Percentiles rank a stretch among this genome's conserved stretches.
phyloP scores from a whole-genome alignment of 345 rosid species.

The Melaleuca quinquenervia region DNA sequence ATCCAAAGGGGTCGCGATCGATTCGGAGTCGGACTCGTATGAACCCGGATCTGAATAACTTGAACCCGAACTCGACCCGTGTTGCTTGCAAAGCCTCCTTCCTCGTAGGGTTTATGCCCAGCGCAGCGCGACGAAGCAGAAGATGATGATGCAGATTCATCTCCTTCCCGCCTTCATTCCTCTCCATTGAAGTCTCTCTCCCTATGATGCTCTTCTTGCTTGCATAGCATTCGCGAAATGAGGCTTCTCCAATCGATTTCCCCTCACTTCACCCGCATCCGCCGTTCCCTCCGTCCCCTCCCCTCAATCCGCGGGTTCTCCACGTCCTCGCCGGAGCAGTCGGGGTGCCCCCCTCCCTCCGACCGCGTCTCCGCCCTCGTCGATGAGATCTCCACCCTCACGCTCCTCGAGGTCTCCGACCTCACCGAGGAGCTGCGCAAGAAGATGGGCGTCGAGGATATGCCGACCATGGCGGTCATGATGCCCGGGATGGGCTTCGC shows the following conservation, averaged over 20 bases:
- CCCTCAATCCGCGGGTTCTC: neutral
- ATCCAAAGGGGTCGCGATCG: no score
- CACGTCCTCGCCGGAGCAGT: slow-evolving; percentile 5
- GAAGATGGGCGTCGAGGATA: slow-evolving; percentile 47
- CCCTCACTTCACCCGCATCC: slow-evolving; percentile 20
- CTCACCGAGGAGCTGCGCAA: slow-evolving; percentile 53
- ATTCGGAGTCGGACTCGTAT: neutral
- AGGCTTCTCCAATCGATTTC: slow-evolving; percentile 29
- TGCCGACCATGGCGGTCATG: slow-evolving; percentile 86
- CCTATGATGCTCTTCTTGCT: neutral
- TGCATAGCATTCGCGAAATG: slow-evolving; percentile 8
- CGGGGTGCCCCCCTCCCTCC: slow-evolving; percentile 9
- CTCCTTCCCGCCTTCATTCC: neutral
- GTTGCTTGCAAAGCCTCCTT: neutral
- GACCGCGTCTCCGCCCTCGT: slow-evolving; percentile 44
- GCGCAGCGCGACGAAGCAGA: neutral
- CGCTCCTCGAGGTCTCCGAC: slow-evolving; percentile 69
- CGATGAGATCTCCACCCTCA: slow-evolving; percentile 56
- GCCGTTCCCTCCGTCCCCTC: slow-evolving; percentile 1
- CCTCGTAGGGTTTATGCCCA: neutral
- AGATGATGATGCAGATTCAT: neutral
- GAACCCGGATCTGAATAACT: neutral
- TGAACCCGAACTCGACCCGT: neutral
- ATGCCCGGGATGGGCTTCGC: slow-evolving; percentile 84
- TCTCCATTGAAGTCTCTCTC: neutral